phyloP scores from a whole-genome alignment of 2,329 filamentous ascomycete species.

The Plenodomus lindquistii region DNA sequence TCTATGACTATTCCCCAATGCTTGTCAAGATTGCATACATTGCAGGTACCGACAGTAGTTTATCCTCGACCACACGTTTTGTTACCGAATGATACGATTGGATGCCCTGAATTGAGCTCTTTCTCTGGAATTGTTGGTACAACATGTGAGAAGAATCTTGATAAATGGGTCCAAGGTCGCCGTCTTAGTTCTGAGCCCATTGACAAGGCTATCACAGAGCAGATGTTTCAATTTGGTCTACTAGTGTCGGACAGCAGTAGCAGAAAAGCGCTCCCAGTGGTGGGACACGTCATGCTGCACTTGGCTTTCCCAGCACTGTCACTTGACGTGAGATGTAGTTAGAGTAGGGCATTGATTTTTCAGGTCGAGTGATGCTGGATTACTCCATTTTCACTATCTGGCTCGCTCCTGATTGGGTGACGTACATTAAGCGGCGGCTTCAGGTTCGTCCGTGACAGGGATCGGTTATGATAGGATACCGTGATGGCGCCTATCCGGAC shows the following conservation, averaged over 20 bases:
- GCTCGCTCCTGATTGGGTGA: constrained; percentile 14
- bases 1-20: no score
- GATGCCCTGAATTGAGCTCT: no score
- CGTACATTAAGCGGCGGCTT: constrained; percentile 25
- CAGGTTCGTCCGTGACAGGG: constrained; percentile 20
- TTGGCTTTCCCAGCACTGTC: background rate
- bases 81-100: no score
- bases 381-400: constrained; percentile 9
- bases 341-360: background rate
- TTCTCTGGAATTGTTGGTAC: background rate
- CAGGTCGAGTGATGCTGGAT: background rate
- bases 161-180: background rate
- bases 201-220: background rate
- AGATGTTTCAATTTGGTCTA: background rate
- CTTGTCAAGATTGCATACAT: no score
- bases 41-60: no score
- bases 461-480: constrained; percentile 23
- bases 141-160: background rate
- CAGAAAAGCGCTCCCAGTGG: background rate
- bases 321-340: background rate
- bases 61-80: no score
- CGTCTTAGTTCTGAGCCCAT: background rate
- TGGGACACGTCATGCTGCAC: background rate
- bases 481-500: constrained; percentile 12
- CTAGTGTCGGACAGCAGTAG: background rate